These are phyloP conservation scores for Pseudocercospora eumusae DNA, from an alignment of 2,329 filamentous ascomycete species.

Conservation along the genomic window DNA sequence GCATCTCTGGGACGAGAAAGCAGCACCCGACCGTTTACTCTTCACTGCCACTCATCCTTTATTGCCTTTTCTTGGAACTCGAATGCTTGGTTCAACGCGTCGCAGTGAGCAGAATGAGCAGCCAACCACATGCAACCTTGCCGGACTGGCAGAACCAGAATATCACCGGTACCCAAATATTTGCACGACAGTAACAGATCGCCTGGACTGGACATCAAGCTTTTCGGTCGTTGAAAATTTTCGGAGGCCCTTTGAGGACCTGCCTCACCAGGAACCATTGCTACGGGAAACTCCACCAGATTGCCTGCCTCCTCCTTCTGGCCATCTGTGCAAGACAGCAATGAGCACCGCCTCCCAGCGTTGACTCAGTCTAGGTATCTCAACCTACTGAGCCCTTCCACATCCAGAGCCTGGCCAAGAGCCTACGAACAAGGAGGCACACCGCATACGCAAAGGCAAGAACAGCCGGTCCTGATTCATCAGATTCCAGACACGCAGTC, in stretches of 20 bases:
- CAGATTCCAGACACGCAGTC: not conserved
- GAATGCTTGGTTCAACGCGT: not conserved
- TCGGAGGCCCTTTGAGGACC: not conserved
- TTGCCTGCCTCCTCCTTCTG: not conserved
- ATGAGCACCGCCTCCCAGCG: not conserved
- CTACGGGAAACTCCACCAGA: not conserved
- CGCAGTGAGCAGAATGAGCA: not conserved
- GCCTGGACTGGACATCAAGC: not conserved
- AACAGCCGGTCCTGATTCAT: not conserved
- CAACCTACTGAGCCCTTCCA: not conserved
- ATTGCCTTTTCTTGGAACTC: not conserved
- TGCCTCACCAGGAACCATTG: not conserved
- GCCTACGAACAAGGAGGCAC: too few relatives aligned
- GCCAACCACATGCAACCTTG: not conserved
- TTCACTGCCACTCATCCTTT: not conserved
- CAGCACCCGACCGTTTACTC: not conserved
- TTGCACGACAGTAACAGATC: not conserved
- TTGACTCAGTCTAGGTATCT: too few relatives aligned
- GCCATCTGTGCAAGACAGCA: not conserved
- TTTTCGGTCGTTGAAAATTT: not conserved
- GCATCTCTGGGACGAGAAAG: not conserved
- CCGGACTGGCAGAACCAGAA: not conserved
- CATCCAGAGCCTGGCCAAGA: not conserved
- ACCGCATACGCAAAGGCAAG: not conserved
- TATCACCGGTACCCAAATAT: not conserved